phyloP scores from a whole-genome alignment of 2,329 filamentous ascomycete genomes.

The Trichoderma citrinoviride region DNA sequence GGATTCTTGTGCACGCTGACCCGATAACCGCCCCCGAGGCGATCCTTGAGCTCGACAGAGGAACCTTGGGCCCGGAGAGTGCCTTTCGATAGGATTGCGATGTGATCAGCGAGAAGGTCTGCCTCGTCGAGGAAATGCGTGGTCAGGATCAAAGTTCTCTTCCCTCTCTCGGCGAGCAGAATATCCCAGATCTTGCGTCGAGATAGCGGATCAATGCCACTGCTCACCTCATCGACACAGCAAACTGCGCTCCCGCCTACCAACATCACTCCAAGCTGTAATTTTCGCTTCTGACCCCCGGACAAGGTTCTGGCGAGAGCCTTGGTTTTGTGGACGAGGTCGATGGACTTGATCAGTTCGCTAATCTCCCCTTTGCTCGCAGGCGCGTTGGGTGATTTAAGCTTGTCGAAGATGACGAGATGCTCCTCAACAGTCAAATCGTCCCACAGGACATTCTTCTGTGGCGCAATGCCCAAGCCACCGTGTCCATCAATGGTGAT shows the following conservation, averaged over 20 bases:
- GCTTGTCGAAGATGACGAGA: constrained; percentile 74
- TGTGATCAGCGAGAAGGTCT: constrained; percentile 83
- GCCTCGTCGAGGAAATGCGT: constrained; percentile 95
- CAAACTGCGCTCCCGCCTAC: constrained; percentile 85
- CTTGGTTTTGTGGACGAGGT: constrained; percentile 70
- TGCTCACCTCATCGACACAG: constrained; percentile 88
- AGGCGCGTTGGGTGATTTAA: constrained; percentile 63
- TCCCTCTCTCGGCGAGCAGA: constrained; percentile 76
- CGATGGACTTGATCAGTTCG: constrained; percentile 66
- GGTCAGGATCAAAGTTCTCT: constrained; percentile 79
- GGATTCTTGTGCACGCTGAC: constrained; percentile 67
- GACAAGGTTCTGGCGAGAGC: constrained; percentile 76
- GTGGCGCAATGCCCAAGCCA: constrained; percentile 81
- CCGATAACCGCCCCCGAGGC: constrained; percentile 78
- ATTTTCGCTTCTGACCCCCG: constrained; percentile 87
- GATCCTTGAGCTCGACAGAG: constrained; percentile 80
- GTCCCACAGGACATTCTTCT: constrained; percentile 94
- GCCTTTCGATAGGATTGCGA: constrained; percentile 83
- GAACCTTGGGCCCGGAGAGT: constrained; percentile 78
- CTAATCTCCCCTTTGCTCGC: constrained; percentile 59
- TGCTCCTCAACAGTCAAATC: constrained; percentile 84
- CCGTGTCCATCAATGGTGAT: constrained; percentile 77
- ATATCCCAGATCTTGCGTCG: constrained; percentile 94
- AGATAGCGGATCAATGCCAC: constrained; percentile 81
- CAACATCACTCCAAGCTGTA: constrained; percentile 93